Conservation (phyloP, 139 green algal species). For the Chlamydomonas schloesseri region DNA sequence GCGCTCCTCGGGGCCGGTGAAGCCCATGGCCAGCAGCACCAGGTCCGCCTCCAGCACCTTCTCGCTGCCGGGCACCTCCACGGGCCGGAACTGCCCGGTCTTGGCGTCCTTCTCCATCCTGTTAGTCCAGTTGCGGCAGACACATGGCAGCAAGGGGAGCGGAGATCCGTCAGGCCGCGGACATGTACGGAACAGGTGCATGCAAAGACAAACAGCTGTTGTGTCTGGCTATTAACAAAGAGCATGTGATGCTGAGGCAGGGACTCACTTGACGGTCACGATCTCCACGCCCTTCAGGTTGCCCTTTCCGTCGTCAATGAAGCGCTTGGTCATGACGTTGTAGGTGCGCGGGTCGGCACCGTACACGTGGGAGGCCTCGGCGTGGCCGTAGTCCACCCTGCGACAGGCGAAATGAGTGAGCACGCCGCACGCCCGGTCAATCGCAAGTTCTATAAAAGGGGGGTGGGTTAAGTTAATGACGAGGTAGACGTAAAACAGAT, state of each 20-base stretch:
- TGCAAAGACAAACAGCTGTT: no score
- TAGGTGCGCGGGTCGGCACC: conserved; percentile 91
- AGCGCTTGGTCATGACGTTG: conserved; percentile 95
- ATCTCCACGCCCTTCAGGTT: conserved; percentile 86
- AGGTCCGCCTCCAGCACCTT: conserved; percentile 91
- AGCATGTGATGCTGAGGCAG: no score
- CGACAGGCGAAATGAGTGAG: background rate
- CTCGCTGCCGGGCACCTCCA: conserved; percentile 80
- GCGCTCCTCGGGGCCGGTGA: conserved; percentile 93
- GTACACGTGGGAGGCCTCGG: conserved; percentile 83
- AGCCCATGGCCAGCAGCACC: conserved; percentile 96
- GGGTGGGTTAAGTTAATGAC: no score
- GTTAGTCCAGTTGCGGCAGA: background rate
- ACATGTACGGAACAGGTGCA: no score
- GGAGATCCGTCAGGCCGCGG: no score
- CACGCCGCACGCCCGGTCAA: no score
- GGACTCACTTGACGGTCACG: conserved; percentile 64
- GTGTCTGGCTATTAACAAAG: no score
- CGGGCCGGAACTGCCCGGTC: conserved; percentile 62
- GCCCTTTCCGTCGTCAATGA: conserved; percentile 87
- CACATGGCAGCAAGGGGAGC: no score
- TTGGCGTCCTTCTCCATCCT: conserved; percentile 49
- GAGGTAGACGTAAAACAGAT: no score
- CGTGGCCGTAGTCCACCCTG: conserved; percentile 93
- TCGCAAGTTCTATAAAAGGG: no score